A percentile compares a stretch with the other conserved stretches of the same genome.
Evolutionary conservation across 208 protist genomes (phyloP).

Genomic region (Trypanosoma avium): DNA sequence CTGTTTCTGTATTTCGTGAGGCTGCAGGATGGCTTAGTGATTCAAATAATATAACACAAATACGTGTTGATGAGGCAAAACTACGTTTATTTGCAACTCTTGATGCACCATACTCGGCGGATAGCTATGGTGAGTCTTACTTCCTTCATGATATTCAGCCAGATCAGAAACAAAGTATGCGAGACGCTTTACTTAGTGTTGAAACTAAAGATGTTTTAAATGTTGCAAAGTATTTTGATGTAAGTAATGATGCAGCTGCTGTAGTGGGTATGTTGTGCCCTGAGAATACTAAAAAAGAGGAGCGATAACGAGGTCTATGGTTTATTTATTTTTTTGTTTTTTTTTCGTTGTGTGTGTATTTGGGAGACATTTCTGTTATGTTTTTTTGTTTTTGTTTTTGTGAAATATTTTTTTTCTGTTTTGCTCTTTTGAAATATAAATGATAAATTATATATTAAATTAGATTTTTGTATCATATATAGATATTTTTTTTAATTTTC

Average conservation of each 20-base stretch:
- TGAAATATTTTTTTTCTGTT: background rate
- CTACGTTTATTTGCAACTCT: constrained; percentile 83
- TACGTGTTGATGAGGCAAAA: constrained; percentile 81
- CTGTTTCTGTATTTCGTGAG: constrained; percentile 66
- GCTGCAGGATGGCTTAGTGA: constrained; percentile 64
- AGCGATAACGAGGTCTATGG: background rate
- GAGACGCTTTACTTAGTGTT: constrained; percentile 66
- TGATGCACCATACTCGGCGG: constrained; percentile 85
- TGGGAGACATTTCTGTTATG: background rate
- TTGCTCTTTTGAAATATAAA: background rate
- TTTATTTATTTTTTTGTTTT: background rate
- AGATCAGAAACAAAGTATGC: constrained; percentile 75
- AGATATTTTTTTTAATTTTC: too few relatives aligned
- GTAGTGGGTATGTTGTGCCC: constrained; percentile 23
- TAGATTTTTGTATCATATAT: too few relatives aligned
- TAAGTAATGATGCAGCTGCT: constrained; percentile 1
- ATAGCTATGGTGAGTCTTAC: constrained; percentile 79
- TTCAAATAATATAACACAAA: constrained; percentile 53
- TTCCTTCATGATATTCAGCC: constrained; percentile 76
- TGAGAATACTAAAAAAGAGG: constrained; percentile 8
- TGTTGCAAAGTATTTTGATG: constrained; percentile 56
- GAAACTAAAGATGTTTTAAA: constrained; percentile 61
- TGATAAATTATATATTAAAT: too few relatives aligned
- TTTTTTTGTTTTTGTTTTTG: background rate
- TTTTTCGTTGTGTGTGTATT: background rate